These are phyloP conservation scores for Fraxinus quadrangulata DNA, from an alignment of 257 asterid genomes.

Conservation along the genomic window DNA sequence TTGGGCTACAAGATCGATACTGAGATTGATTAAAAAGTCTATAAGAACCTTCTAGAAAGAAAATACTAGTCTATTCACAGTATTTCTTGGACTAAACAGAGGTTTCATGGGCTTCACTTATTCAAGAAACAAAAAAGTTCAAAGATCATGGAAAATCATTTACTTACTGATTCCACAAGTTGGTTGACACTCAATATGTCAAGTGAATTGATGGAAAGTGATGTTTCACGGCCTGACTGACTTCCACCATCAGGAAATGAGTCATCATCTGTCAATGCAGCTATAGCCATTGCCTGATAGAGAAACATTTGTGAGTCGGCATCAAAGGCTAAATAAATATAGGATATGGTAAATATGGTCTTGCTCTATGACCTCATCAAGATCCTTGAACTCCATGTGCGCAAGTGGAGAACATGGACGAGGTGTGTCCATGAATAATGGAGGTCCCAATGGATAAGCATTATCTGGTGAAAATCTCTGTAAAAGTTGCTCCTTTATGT, in stretches of 20 bases:
- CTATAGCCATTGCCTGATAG: constrained; percentile 40
- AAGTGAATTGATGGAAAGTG: constrained; percentile 44
- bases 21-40: not conserved
- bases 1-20: not conserved
- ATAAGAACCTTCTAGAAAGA: not conserved
- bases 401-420: constrained; percentile 53
- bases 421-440: constrained; percentile 55
- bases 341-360: constrained; percentile 4
- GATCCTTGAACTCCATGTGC: constrained; percentile 39
- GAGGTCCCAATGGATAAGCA: constrained; percentile 44
- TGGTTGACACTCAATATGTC: constrained; percentile 51
- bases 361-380: constrained; percentile 41
- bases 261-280: constrained; percentile 40
- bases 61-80: not conserved
- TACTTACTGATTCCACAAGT: constrained; percentile 54
- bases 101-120: not conserved
- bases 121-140: not conserved
- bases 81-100: not conserved
- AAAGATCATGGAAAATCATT: constrained; percentile 10
- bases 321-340: constrained; percentile 1
- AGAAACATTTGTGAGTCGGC: not conserved
- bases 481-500: constrained; percentile 36
- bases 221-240: constrained; percentile 51
- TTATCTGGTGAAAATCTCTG: constrained; percentile 49
- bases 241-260: constrained; percentile 44